Percentiles rank a stretch among this genome's conserved stretches.
Conservation (phyloP, 495 filamentous ascomycete species). For the Aeminium ludgeri region DNA sequence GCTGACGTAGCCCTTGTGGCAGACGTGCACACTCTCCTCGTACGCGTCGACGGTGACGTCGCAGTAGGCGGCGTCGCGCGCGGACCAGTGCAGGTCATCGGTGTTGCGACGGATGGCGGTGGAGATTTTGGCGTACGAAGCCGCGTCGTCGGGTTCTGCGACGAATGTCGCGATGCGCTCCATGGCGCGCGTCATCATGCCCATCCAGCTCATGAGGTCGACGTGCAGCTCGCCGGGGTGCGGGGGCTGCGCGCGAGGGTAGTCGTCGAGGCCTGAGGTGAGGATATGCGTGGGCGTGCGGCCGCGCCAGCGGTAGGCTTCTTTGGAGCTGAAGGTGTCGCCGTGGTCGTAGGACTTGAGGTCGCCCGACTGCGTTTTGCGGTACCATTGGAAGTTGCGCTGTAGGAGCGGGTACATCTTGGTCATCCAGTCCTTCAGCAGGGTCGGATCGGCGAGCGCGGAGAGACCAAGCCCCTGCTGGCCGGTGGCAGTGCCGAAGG, state of each 20-base stretch:
- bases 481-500: conserved; percentile 7
- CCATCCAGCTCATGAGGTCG: conserved; percentile 92
- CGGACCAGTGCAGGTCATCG: conserved; percentile 84
- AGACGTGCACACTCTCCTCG: conserved; percentile 77
- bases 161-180: conserved; percentile 59
- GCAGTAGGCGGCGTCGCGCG: conserved; percentile 65
- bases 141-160: conserved; percentile 54
- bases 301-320: conserved; percentile 92
- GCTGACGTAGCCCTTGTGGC: conserved; percentile 91
- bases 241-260: conserved; percentile 86
- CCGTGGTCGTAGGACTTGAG: conserved; percentile 80
- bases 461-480: conserved; percentile 13
- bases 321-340: conserved; percentile 68
- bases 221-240: conserved; percentile 95
- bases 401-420: conserved; percentile 82
- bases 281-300: conserved; percentile 73
- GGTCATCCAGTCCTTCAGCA: conserved; percentile 55
- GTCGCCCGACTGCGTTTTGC: conserved; percentile 76
- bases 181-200: conserved; percentile 73
- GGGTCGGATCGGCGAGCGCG: conserved; percentile 44
- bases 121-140: conserved; percentile 52
- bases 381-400: conserved; percentile 87
- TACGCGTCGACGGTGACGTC: conserved; percentile 92
- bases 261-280: conserved; percentile 89
- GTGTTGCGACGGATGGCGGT: conserved; percentile 73